These are phyloP conservation scores for Phylloporus rhodoxanthus DNA, from an alignment of 768 basidiomycete genomes.

Conservation along the genomic window DNA sequence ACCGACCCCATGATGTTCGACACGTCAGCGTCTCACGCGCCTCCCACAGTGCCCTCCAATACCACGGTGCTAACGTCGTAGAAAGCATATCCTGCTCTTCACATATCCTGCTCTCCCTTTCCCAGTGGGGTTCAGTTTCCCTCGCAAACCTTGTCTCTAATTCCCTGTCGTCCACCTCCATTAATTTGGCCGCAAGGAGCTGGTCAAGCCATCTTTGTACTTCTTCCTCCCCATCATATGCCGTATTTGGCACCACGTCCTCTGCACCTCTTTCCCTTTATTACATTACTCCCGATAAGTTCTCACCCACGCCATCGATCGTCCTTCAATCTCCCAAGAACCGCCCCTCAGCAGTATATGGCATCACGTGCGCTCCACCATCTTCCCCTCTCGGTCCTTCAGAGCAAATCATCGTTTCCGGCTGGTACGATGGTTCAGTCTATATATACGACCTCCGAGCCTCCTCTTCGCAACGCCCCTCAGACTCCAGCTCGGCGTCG, in stretches of 20 bases:
- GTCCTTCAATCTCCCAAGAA: constrained; percentile 39
- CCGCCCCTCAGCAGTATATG: constrained; percentile 61
- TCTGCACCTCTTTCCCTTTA: constrained; percentile 55
- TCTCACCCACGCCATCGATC: constrained; percentile 45
- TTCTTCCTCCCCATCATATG: constrained; percentile 49
- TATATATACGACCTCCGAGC: constrained; percentile 72
- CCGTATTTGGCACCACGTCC: constrained; percentile 60
- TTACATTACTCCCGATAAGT: constrained; percentile 40
- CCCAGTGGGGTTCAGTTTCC: constrained; percentile 47
- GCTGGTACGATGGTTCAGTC: constrained; percentile 78
- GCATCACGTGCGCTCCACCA: constrained; percentile 53
- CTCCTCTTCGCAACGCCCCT: constrained; percentile 4
- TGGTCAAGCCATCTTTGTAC: constrained; percentile 61
- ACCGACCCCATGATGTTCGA: constrained; percentile 3
- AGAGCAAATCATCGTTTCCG: constrained; percentile 66
- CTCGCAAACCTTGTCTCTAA: constrained; percentile 29
- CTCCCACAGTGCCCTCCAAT: constrained; percentile 22
- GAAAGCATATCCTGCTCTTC: constrained; percentile 50
- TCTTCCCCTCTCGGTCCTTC: constrained; percentile 66
- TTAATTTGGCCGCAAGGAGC: constrained; percentile 48
- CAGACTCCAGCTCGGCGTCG: background rate
- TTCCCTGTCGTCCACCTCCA: constrained; percentile 19
- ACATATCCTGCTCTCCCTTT: constrained; percentile 48
- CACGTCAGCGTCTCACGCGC: constrained; percentile 20
- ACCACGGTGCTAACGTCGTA: constrained; percentile 43